Base-by-base conservation (phyloP, 2,329 filamentous ascomycete species). In the Diaporthe eres region DNA sequence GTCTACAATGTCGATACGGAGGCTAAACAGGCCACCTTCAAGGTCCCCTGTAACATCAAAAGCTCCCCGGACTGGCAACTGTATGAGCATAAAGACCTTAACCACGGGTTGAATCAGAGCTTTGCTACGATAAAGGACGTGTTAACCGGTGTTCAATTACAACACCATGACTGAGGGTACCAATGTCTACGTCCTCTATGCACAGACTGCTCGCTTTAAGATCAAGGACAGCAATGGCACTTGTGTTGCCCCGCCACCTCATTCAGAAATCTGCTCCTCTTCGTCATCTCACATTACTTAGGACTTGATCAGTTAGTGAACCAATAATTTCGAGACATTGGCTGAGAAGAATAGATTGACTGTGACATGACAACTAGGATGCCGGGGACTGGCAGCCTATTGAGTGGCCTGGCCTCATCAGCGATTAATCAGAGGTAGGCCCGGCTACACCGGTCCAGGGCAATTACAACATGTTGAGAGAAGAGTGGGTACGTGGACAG, bases 121-220 rank as follows among this genome's bases (percentile, higher is more conserved):
- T n/a, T 22, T 3, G 19, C 9, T 3, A 22, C 13, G 5, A 4
- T 49, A 7, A 2, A 25, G 19, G 19, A n/a, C 3, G 1, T 22
- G 17, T 13, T 71, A 51, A 60, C 9, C 9, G 25, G 19, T 4
- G 5, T 17, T 1, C 10, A 9, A 13, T 31, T 5, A 65, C 6
- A 73, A 58, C 3, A 75, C 76, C n/a, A 74, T 74, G 39, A 71
- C 74, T 39, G 65, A 77, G 25, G 63, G 67, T 44, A 77, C 71
- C 57, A 77, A 77, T 5, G 76, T 77, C 31, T 77, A 77, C 39
- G 76, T 76, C 9, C 61, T 77, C 15, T 77, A 76, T n/a, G 74
- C 74, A 19, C 76, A 77, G 57, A 74, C 74, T 10, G 71, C 53
- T 42, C 28, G 63, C 6, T 77, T 77, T 49, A 74, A 39, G 17